Evolutionary conservation across 2,329 filamentous ascomycete species (phyloP), one percentile per base, ranked within the genome.

Genomic region (Fusarium paranaense): DNA sequence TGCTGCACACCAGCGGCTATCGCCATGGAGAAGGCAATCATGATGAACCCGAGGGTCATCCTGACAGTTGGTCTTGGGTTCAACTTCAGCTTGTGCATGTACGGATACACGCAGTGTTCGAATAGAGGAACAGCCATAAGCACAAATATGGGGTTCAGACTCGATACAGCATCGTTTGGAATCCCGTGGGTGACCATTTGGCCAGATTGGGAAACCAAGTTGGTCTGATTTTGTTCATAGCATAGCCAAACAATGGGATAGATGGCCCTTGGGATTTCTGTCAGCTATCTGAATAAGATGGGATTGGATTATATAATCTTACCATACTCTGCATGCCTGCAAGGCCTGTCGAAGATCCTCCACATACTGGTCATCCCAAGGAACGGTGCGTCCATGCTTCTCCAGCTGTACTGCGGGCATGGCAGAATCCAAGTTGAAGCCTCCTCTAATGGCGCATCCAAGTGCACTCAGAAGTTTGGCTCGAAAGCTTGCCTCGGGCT

Each of bases 341-440:
- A 59, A 40, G 11, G 56, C 56, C 30, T 59, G 56, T 25, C 56
- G 56, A 27, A 59, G 56, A 27, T 59, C 56, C 2, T 59, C 56
- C 5, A 59, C 56, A 30, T 59, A 59, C 35, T 59, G 56, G 35
- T 59, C 56, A 59, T 59, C 33, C 56, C 56, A 59, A 16, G 56
- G 56, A 6, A 59, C 56, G 3, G 35, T 40, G 10, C 56, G 35
- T 2, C 56, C 56, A n/a, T 59, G 56, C 25, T 59, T 59, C 25
- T 59, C 56, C 14, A 59, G 2, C 16, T 59, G 56, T 4, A 59
- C 56, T 9, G 56, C 56, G 2, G 56, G 56, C 35, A 59, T 59
- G 3, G 56, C 56, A 40, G 56, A 35, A n/a, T 59, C 56, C 11
- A 59, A 25, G 56, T 40, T 59, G 56, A 59, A 59, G 7, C 35